Evolutionary conservation across 148 eudicot genomes (phyloP), one percentile per base, ranked within the genome.

Genomic region (Silene conica): DNA sequence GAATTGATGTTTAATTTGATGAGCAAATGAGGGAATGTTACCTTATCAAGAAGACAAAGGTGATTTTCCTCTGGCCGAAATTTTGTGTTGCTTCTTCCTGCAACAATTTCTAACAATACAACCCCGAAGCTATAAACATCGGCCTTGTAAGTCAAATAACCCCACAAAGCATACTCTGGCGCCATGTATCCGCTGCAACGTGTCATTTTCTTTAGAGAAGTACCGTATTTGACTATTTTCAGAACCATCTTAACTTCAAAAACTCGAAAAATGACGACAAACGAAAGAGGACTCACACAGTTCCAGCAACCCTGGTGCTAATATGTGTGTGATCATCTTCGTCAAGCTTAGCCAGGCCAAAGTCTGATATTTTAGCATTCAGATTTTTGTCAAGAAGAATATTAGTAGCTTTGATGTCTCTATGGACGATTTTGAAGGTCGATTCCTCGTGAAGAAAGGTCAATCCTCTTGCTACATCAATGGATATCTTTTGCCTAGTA

Each of bases 81-180:
- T 43, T 62, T 84, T 77, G 76, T 83, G 78, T 87, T 88, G 71
- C 82, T 76, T 66, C 79, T 86, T 67, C 88, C 89, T 18, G 87
- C 73, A 64, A 83, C 84, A 57, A 88, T 78, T 73, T 88, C 92
- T 65, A 88, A 63, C 59, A 82, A 81, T 23, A 86, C 85, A 18
- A 85, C 81, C 1, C 88, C 92, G 74, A 86, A 88, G 73, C 90
- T 88, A 72, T 85, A 88, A 5, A 88, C 87, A 77, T 88, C 92
- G 52, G 90, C 92, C 77, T 88, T 88, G 75, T 75, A 14, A 48
- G 90, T 86, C 60, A 88, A 80, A 52, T 80, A 77, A 57, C 92
- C 92, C 86, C 87, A 85, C 57, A 88, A 7, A 10, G 88, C 91
- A 76, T 88, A 86, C 74, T 88, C 91, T 5, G 89, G 91, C 38